phyloP scores from a whole-genome alignment of 345 rosid genomes.

The Populus davidiana region DNA sequence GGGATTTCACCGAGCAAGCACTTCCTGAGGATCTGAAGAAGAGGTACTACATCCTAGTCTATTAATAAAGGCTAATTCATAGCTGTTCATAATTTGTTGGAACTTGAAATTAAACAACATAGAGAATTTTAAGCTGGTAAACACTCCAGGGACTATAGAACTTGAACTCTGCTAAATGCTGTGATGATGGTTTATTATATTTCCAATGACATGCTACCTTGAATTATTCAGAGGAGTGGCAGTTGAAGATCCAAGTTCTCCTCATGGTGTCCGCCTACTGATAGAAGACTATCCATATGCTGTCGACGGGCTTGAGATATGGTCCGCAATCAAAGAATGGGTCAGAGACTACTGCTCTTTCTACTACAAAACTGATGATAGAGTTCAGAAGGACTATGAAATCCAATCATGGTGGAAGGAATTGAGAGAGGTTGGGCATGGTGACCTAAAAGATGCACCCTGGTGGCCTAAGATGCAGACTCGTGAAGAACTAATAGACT shows the following conservation, averaged over 20 bases:
- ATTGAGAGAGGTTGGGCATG: conserved; percentile 38
- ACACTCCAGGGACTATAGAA: background rate
- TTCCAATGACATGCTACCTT: background rate
- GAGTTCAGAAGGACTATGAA: conserved; percentile 30
- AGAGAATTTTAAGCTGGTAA: background rate
- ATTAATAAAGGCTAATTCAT: background rate
- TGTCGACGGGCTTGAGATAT: conserved; percentile 48
- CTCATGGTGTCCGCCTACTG: conserved; percentile 30
- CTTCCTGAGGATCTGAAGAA: conserved; percentile 43
- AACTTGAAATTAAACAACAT: background rate
- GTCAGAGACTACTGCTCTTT: conserved; percentile 37
- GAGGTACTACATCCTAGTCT: conserved; percentile 28
- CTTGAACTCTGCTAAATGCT: too few species aligned
- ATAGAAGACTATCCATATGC: conserved; percentile 45
- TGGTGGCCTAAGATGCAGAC: conserved; percentile 49
- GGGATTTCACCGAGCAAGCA: conserved; percentile 43
- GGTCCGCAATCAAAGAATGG: conserved; percentile 46
- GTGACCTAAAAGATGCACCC: conserved; percentile 36
- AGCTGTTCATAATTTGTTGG: background rate
- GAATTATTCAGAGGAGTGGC: conserved; percentile 40
- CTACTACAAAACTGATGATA: conserved; percentile 35
- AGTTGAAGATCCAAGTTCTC: conserved; percentile 28
- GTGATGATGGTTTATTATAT: too few species aligned
- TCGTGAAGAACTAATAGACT: conserved; percentile 28
- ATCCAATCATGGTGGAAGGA: conserved; percentile 52